Percentiles rank a stretch among this genome's conserved stretches.
Conservation (phyloP, 2,329 filamentous ascomycete genomes). For the Claviceps paspali region DNA sequence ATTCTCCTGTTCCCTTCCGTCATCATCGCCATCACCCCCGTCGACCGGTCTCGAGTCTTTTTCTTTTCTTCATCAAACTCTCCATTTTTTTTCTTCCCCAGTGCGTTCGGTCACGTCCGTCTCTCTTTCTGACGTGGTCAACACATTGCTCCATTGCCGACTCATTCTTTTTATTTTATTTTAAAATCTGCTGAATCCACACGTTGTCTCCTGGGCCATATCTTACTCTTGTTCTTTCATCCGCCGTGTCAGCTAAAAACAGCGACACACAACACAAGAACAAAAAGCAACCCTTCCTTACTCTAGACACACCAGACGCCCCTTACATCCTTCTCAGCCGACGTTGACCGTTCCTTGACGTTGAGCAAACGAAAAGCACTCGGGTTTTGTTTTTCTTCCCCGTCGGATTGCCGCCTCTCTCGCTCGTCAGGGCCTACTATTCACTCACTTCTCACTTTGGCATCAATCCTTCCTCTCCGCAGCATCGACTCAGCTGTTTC, state of each 20-base stretch:
- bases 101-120: constrained; percentile 9
- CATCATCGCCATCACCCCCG: not conserved
- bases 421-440: constrained; percentile 1
- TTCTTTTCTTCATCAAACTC: too few relatives aligned
- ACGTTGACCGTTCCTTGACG: constrained; percentile 18
- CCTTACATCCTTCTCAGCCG: too few relatives aligned
- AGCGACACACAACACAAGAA: not conserved
- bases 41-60: constrained; percentile 4
- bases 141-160: not conserved
- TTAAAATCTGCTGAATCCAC: too few relatives aligned
- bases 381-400: not conserved
- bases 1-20: not conserved
- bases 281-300: not conserved
- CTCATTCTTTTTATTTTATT: constrained; percentile 7
- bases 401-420: not conserved
- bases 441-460: constrained; percentile 4
- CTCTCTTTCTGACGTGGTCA: constrained; percentile 5
- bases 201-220: constrained; percentile 5
- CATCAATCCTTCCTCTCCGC: not conserved
- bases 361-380: constrained; percentile 2
- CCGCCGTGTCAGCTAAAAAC: not conserved
- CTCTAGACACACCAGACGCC: not conserved
- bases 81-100: constrained; percentile 11
- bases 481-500: not conserved
- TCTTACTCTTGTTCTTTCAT: not conserved